These are phyloP conservation scores for Ustilago bromivora DNA, from an alignment of 1,284 basidiomycete genomes.

Conservation along the genomic window DNA sequence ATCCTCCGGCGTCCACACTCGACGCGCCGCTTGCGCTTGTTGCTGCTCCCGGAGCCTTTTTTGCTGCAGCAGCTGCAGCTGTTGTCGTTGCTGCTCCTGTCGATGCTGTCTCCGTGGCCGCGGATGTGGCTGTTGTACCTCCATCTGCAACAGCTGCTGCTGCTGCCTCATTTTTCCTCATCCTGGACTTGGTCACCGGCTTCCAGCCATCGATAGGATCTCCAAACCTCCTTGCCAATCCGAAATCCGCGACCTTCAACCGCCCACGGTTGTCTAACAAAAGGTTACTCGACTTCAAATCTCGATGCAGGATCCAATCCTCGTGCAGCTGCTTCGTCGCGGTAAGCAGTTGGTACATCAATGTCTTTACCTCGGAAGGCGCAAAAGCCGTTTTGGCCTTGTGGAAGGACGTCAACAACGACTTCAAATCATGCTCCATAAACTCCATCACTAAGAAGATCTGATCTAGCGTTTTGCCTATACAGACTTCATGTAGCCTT, in stretches of 20 bases:
- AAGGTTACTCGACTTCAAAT: conserved; percentile 96
- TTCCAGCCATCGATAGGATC: conserved; percentile 77
- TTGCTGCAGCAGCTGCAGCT: not conserved
- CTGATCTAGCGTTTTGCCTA: conserved; percentile 99
- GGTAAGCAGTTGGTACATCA: conserved; percentile 92
- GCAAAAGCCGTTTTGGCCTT: conserved; percentile 94
- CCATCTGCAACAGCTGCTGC: not conserved
- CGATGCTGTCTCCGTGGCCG: not conserved
- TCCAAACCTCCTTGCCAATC: conserved; percentile 91
- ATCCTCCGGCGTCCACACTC: not conserved
- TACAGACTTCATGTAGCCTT: conserved; percentile 92
- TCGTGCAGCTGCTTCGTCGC: conserved; percentile 91
- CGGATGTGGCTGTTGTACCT: not conserved
- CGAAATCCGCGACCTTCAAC: conserved; percentile 99
- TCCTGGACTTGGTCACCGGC: not conserved
- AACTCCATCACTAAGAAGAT: conserved; percentile 99
- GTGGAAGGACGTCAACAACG: conserved; percentile 77
- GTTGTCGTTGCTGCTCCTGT: not conserved
- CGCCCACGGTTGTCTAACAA: conserved; percentile 98
- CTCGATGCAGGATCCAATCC: conserved; percentile 97
- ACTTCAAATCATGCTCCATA: conserved; percentile 98
- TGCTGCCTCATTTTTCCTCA: conserved; percentile 62
- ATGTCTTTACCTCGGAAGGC: conserved; percentile 96
- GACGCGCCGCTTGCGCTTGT: not conserved
- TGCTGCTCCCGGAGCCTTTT: not conserved